Conservation (phyloP, 768 basidiomycete species). For the Gymnopilus dilepis region DNA sequence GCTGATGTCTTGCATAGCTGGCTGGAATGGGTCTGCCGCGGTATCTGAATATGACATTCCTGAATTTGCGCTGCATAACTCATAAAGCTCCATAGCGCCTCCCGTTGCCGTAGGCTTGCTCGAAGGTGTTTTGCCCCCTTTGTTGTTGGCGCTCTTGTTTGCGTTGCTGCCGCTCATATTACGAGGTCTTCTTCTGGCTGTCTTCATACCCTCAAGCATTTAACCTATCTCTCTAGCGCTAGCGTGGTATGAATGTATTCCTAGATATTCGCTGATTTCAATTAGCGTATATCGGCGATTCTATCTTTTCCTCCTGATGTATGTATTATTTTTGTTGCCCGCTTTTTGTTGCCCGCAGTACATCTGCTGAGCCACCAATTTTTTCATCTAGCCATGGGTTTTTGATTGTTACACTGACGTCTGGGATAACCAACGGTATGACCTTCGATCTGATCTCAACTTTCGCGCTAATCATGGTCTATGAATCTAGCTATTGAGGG, state of each 20-base stretch:
- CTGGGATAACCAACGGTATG: constrained; percentile 54
- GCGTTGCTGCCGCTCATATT: constrained; percentile 63
- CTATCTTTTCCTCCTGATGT: constrained; percentile 68
- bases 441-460: neutral
- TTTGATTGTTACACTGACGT: constrained; percentile 69
- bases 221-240: constrained; percentile 37
- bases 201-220: neutral
- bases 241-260: constrained; percentile 74
- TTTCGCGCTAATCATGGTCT: neutral
- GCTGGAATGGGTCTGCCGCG: constrained; percentile 62
- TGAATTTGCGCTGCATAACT: neutral
- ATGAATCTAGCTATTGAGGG: constrained; percentile 33
- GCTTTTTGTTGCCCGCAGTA: too few species aligned
- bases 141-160: constrained; percentile 66
- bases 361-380: too few species aligned
- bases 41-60: constrained; percentile 22
- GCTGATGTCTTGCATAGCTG: constrained; percentile 39
- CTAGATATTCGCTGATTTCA: constrained; percentile 69
- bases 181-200: constrained; percentile 44
- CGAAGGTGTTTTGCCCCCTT: constrained; percentile 69
- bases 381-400: constrained; percentile 63
- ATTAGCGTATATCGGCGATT: constrained; percentile 75
- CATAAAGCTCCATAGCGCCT: constrained; percentile 32
- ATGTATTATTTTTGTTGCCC: constrained; percentile 21
- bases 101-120: constrained; percentile 55